A percentile compares a stretch with the other conserved stretches of the same genome.
Evolutionary conservation across 2,329 filamentous ascomycete species (phyloP).

Genomic region (Apiospora koreana): DNA sequence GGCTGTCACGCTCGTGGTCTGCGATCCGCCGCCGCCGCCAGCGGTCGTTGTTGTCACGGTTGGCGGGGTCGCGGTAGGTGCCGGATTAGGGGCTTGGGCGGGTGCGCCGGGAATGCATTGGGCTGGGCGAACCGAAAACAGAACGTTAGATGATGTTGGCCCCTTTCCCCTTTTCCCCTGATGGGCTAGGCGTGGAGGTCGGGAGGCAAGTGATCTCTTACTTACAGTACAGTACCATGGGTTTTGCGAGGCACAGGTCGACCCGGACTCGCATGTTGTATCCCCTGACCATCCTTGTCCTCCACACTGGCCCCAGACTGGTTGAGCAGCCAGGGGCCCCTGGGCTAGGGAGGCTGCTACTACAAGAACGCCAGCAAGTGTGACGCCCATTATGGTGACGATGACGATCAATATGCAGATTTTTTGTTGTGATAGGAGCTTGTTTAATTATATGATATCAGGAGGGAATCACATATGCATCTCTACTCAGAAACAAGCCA

Average conservation of each 20-base stretch:
- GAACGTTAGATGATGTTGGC: background rate
- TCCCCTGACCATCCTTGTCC: constrained; percentile 7
- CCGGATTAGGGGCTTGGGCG: background rate
- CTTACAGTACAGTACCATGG: constrained; percentile 9
- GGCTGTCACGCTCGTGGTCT: background rate
- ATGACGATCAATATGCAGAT: background rate
- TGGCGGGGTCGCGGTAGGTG: background rate
- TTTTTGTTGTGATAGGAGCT: too few relatives aligned
- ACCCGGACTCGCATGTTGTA: background rate
- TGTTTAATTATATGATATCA: too few relatives aligned
- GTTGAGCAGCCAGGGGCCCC: background rate
- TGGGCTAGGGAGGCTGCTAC: background rate
- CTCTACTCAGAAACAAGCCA: background rate
- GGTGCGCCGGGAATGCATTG: constrained; percentile 6
- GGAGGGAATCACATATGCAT: too few relatives aligned
- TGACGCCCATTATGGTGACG: background rate
- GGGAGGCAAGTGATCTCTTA: background rate
- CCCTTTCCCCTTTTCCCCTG: background rate
- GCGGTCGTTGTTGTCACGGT: background rate
- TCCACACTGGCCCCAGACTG: constrained; percentile 1
- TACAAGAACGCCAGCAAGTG: background rate
- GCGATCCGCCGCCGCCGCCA: background rate
- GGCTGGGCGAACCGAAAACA: background rate
- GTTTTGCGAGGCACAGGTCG: background rate
- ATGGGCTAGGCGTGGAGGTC: background rate